Evolutionary conservation across 2,329 filamentous ascomycete species (phyloP).

Genomic region (Pseudogymnoascus sp.): DNA sequence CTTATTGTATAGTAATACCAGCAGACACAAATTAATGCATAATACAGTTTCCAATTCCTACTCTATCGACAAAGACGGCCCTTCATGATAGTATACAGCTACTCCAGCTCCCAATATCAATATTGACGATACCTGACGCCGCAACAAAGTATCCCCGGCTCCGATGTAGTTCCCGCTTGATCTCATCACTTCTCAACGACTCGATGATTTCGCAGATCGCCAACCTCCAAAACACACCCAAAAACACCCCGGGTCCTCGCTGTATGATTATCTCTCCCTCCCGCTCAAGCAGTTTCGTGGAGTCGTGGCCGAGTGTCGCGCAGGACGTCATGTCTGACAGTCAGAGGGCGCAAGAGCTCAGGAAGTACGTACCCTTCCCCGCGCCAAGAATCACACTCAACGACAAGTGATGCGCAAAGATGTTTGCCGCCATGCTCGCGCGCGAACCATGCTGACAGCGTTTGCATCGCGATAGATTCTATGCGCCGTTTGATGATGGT

Average conservation of each 20-base stretch:
- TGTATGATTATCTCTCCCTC: slow-evolving; percentile 9
- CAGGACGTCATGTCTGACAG: slow-evolving; percentile 15
- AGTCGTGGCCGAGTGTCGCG: slow-evolving; percentile 1
- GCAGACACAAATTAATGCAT: not conserved
- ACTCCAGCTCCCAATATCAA: no score
- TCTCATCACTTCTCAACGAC: not conserved
- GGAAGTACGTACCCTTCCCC: slow-evolving; percentile 21
- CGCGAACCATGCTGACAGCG: not conserved
- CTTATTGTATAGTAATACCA: not conserved
- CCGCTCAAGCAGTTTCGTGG: slow-evolving; percentile 1
- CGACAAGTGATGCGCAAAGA: not conserved
- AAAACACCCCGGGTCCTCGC: not conserved
- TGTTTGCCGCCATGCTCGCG: slow-evolving; percentile 4
- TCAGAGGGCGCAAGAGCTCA: slow-evolving; percentile 24
- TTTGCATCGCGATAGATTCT: slow-evolving; percentile 19
- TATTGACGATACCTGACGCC: not conserved
- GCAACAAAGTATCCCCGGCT: not conserved
- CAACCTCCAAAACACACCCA: not conserved
- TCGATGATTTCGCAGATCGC: not conserved
- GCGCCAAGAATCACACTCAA: not conserved
- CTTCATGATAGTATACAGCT: not conserved
- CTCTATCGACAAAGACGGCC: not conserved
- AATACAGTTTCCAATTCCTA: not conserved
- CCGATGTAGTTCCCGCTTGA: slow-evolving; percentile 6
- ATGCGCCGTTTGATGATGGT: slow-evolving; percentile 18